Base-by-base conservation (phyloP, 2,329 filamentous ascomycete species). In the Uncinocarpus reesii region DNA sequence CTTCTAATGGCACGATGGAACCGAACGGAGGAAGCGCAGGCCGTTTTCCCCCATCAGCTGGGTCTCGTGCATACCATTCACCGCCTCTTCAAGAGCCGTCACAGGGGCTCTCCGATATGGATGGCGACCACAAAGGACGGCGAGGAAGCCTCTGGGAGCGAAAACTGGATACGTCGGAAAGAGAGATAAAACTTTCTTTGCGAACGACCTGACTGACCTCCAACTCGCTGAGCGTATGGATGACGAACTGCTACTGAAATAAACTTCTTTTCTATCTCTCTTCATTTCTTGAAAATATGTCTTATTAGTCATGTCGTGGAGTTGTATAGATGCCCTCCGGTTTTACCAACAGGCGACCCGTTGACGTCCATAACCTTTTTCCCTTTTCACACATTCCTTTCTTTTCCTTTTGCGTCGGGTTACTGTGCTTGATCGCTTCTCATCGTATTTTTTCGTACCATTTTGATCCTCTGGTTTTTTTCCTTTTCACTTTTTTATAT, bases 201-300 rank as follows among this genome's bases (percentile, higher is more conserved):
- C 32, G 10, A 7, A 32, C 28, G 16, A 21, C 10, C 16, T 43
- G 41, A 43, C 15, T 20, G 13, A 15, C 7, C 23, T 15, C 15
- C 13, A 4, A 43, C 6, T n/a, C n/a, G n/a, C n/a, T n/a, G n/a
- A n/a, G n/a, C n/a, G n/a, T n/a, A n/a, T n/a, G n/a, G n/a, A n/a
- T n/a, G n/a, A n/a, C n/a, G n/a, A n/a, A n/a, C n/a, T n/a, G n/a
- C n/a, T n/a, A n/a, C n/a, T n/a, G n/a, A n/a, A n/a, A n/a, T n/a
- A n/a, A n/a, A n/a, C n/a, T n/a, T n/a, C n/a, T n/a, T n/a, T n/a
- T n/a, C n/a, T n/a, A n/a, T n/a, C n/a, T n/a, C n/a, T 42, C 20
- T n/a, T 23, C 16, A 16, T n/a, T 43, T 43, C 41, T 7, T 43
- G 41, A n/a, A 43, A 23, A 23, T 28, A 43, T 43, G 28, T 32